These are phyloP conservation scores for Melampsora occidentalis DNA, from an alignment of 1,284 basidiomycete species.

Conservation along the genomic window DNA sequence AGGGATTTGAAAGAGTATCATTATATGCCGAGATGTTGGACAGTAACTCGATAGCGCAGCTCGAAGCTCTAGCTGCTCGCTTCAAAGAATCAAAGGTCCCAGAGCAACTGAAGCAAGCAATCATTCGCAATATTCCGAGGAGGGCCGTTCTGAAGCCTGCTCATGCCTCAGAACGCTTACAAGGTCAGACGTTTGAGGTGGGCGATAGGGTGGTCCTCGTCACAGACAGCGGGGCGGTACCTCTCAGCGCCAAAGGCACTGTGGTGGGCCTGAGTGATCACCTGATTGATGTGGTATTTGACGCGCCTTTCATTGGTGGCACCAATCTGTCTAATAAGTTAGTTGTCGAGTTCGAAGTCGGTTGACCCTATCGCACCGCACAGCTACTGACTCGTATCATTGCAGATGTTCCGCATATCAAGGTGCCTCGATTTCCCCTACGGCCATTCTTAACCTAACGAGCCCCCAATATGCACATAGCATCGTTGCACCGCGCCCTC, in stretches of 20 bases:
- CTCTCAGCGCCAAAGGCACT: conserved; percentile 85
- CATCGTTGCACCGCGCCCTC: neutral
- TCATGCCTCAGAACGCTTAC: conserved; percentile 83
- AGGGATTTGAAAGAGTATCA: conserved; percentile 87
- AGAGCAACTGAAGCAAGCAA: conserved; percentile 74
- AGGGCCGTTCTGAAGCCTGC: conserved; percentile 89
- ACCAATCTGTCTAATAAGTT: conserved; percentile 79
- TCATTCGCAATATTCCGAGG: conserved; percentile 87
- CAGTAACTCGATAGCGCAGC: conserved; percentile 74
- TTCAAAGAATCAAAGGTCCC: conserved; percentile 64
- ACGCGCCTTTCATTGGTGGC: conserved; percentile 90
- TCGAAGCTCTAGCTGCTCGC: conserved; percentile 71
- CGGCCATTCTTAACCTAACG: conserved; percentile 30
- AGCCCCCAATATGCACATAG: conserved; percentile 25
- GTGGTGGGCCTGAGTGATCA: conserved; percentile 82
- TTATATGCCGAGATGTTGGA: conserved; percentile 86
- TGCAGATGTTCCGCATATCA: conserved; percentile 25
- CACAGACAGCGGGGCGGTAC: conserved; percentile 84
- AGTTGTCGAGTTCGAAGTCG: conserved; percentile 46
- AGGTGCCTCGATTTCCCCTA: conserved; percentile 17
- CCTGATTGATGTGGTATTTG: conserved; percentile 95
- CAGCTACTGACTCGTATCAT: neutral
- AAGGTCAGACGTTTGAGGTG: conserved; percentile 81
- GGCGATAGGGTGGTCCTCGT: conserved; percentile 98
- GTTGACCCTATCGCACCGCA: neutral